Evolutionary conservation across 2,329 filamentous ascomycete genomes (phyloP), one percentile per base, ranked within the genome.

Genomic region (Lasiodiplodia citricola): DNA sequence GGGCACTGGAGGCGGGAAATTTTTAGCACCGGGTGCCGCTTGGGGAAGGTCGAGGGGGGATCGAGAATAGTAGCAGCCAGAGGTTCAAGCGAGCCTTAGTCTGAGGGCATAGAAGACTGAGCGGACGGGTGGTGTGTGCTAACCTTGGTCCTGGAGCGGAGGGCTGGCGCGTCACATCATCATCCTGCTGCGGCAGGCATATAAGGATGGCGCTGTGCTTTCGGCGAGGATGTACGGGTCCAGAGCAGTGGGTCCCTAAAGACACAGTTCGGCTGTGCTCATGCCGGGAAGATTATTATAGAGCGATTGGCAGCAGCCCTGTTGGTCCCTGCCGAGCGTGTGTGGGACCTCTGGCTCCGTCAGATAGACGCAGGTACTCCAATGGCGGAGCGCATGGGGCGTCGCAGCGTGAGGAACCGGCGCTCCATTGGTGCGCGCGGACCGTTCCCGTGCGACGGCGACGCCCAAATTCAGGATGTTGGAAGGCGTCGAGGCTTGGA

Each of bases 401-500:
- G 37, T 51, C 21, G 51, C 63, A 54, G 55, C n/a, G 41, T 44
- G 65, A 60, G 65, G n/a, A 56, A 28, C 35, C 28, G 28, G 16
- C 14, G 50, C 31, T 5, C 51, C 28, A 57, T 54, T 50, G 58
- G 51, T 52, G 66, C 67, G 67, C 51, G 60, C 67, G 67, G 67
- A 65, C 58, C 67, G 67, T 68, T 65, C 67, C 67, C 67, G 67
- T 68, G 67, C 67, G 50, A 68, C 67, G 21, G 58, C 28, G 51
- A 44, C 54, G 54, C 60, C 60, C 44, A 54, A 65, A 54, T 47
- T 65, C 14, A 47, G 52, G 25, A 31, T 64, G 60, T 64, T 64
- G 50, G 41, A 52, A 63, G 57, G 57, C 57, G 66, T 68, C 50
- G 66, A 65, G 67, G 67, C 67, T 57, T 68, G 37, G 67, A 47